These are phyloP conservation scores for Uromyces viciae-fabae DNA, from an alignment of 1,284 basidiomycete genomes.

Conservation along the genomic window DNA sequence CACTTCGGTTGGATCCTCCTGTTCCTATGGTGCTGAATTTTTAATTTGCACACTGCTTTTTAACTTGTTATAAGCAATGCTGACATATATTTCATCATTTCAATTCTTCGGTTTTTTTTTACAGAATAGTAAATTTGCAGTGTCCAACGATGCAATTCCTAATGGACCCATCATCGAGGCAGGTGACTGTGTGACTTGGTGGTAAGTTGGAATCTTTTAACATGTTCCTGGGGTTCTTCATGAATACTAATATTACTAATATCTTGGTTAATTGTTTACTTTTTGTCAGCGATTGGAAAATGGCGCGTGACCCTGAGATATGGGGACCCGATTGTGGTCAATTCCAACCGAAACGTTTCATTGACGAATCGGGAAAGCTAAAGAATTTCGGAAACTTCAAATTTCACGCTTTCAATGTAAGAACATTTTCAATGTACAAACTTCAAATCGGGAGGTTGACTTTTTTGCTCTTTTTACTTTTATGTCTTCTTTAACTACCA, in stretches of 20 bases:
- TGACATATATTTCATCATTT: no score
- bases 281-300: constrained; percentile 46
- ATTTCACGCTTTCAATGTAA: constrained; percentile 49
- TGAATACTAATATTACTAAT: neutral
- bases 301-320: constrained; percentile 43
- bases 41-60: neutral
- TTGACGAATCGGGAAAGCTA: constrained; percentile 46
- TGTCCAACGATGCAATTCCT: constrained; percentile 48
- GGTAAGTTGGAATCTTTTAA: neutral
- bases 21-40: constrained; percentile 42
- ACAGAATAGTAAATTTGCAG: constrained; percentile 43
- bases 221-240: neutral
- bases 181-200: constrained; percentile 46
- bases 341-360: constrained; percentile 49
- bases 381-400: constrained; percentile 47
- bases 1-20: constrained; percentile 47
- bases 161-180: constrained; percentile 47
- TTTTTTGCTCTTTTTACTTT: neutral
- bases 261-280: neutral
- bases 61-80: no score
- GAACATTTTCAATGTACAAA: neutral
- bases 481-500: neutral
- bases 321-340: constrained; percentile 48
- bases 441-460: neutral
- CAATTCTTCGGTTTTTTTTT: neutral